Evolutionary conservation across 1,284 basidiomycete species (phyloP), one percentile per base, ranked within the genome.

Genomic region (Ustilago trichophora): DNA sequence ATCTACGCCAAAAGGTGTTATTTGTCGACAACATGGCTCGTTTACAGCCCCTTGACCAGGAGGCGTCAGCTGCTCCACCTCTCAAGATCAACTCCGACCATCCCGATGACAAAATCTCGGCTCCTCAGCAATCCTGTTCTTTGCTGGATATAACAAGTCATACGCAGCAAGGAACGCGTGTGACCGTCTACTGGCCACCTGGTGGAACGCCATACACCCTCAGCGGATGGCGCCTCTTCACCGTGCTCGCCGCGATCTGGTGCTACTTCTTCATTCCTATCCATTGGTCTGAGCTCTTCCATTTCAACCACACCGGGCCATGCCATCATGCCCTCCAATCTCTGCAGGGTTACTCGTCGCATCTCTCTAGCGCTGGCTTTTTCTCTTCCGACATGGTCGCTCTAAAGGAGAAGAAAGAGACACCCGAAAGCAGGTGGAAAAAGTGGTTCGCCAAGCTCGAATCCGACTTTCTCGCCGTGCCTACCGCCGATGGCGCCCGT

Each of bases 361-460:
- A 56, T 18, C 16, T 66, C 22, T 16, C 22, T 24, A 38, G 25
- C 19, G 32, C 55, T 9, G 43, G 34, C 24, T 47, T 55, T 26
- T 10, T 59, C 18, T 3, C 35, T 16, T 9, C 38, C 21, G 7
- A 18, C 40, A 8, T 6, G 10, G 19, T 50, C 6, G 3, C 9
- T 15, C 15, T 11, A 3, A 9, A 25, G 7, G 4, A n/a, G 8
- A n/a, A 26, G 11, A 41, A 43, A 5, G 36, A 57, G 10, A 18
- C 35, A 6, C 53, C 58, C 16, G 54, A 68, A 21, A 22, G 38
- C 3, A 32, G 43, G 6, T 68, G 65, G 65, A 53, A 48, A 29
- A 27, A 51, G 16, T 70, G 56, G 60, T 52, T 60, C 38, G 45
- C 26, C 35, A 52, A 53, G 27, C 58, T 71, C 32, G 73, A 76